Evolutionary conservation across 2,329 filamentous ascomycete genomes (phyloP), one percentile per base, ranked within the genome.

Genomic region (Aspergillus felis): DNA sequence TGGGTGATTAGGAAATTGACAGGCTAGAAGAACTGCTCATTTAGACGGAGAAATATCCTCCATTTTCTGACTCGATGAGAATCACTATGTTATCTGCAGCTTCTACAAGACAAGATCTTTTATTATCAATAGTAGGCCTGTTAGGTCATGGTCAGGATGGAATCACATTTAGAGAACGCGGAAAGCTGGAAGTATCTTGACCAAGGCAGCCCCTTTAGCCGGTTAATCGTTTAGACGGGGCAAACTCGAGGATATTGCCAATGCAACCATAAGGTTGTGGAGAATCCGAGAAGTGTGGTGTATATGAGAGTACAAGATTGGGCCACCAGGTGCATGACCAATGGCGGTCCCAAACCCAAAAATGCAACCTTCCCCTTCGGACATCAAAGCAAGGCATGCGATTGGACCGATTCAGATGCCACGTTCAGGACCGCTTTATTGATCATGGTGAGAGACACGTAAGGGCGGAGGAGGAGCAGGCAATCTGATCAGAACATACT

Each of bases 401-500:
- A 47, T 47, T 47, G 44, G 44, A 24, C 32, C 5, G 6, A 17
- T 1, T 17, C 32, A 22, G 3, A 22, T 47, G 44, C 22, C 44
- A 47, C 44, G 24, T 24, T 47, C 44, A 47, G 2, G 22, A 24
- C 22, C 22, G 3, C n/a, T 14, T 32, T 32, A 46, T 2, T 14
- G n/a, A 28, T 47, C 10, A 50, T 9, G 4, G 12, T 62, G 56
- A 57, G 56, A 63, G 67, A 68, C 67, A 65, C 68, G 67, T 70
- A 66, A 70, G 65, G 50, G 42, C 12, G 42, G n/a, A 20, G n/a
- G 42, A 17, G 8, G 41, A 22, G 41, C 41, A 44, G 41, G 22
- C 9, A 17, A 44, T 7, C 28, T 12, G 28, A 61, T 52, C 53
- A 57, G 54, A 65, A 56, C 50, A 61, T 57, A 20, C 66, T 64